phyloP scores from a whole-genome alignment of 768 basidiomycete species.

The Russula sp. region DNA sequence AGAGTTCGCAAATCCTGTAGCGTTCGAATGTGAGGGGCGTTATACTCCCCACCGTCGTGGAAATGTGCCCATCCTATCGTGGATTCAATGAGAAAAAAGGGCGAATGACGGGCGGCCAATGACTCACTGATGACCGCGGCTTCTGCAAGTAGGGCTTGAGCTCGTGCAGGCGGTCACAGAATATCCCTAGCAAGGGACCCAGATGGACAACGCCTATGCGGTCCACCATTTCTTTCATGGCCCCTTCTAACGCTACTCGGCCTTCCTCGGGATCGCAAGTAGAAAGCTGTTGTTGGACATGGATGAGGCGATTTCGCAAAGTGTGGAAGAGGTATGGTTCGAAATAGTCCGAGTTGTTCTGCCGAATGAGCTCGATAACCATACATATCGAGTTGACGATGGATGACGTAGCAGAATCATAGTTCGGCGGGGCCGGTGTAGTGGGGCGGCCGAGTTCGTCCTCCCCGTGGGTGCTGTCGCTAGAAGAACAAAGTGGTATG shows the following conservation, averaged over 20 bases:
- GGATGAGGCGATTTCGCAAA: constrained; percentile 84
- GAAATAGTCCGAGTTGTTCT: constrained; percentile 98
- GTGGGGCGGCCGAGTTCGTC: constrained; percentile 29
- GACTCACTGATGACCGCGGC: constrained; percentile 75
- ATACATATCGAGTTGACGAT: constrained; percentile 84
- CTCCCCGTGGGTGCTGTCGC: constrained; percentile 17
- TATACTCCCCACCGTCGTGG: constrained; percentile 70
- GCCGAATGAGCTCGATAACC: constrained; percentile 89
- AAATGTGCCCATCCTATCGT: constrained; percentile 59
- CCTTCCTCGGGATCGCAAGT: constrained; percentile 53
- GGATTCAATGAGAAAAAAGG: constrained; percentile 19
- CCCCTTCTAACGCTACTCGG: constrained; percentile 62
- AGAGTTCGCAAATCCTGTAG: constrained; percentile 93
- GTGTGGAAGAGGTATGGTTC: constrained; percentile 97
- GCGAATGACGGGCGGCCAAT: not conserved
- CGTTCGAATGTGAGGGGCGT: constrained; percentile 90
- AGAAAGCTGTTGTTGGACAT: constrained; percentile 69
- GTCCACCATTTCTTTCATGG: constrained; percentile 78
- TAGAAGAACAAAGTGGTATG: not conserved
- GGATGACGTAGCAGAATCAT: constrained; percentile 65
- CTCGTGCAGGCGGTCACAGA: constrained; percentile 63
- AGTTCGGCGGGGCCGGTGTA: constrained; percentile 42
- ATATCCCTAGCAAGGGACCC: constrained; percentile 70
- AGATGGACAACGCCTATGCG: constrained; percentile 90
- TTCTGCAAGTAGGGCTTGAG: constrained; percentile 66